phyloP scores from a whole-genome alignment of 2,329 filamentous ascomycete species.

The Cladorrhinum sp. region DNA sequence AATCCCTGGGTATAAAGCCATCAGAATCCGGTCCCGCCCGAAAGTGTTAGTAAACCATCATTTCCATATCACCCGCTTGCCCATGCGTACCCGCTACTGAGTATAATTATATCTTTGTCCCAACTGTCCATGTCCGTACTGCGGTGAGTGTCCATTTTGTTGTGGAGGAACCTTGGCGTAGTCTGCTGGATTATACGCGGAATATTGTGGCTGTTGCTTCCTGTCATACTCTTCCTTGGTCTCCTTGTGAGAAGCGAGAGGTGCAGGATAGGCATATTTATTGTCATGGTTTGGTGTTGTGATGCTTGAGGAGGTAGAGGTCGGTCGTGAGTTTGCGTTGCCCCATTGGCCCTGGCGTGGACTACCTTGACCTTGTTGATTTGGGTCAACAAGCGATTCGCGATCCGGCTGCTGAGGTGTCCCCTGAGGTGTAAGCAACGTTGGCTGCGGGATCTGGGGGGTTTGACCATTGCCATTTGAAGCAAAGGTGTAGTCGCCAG shows the following conservation, averaged over 20 bases:
- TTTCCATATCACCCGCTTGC: neutral
- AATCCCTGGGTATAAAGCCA: slow-evolving; percentile 13
- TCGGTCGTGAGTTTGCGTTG: slow-evolving; percentile 32
- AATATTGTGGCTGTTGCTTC: slow-evolving; percentile 24
- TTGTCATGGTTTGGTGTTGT: slow-evolving; percentile 38
- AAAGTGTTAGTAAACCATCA: neutral
- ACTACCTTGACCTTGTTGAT: slow-evolving; percentile 1
- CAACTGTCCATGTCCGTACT: slow-evolving; percentile 20
- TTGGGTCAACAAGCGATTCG: slow-evolving; percentile 26
- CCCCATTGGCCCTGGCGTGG: slow-evolving; percentile 41
- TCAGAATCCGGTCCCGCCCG: neutral
- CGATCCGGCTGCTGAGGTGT: slow-evolving; percentile 30
- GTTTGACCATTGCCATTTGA: slow-evolving; percentile 21
- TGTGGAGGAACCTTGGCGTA: slow-evolving; percentile 29
- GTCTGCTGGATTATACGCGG: slow-evolving; percentile 40
- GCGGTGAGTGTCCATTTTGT: slow-evolving; percentile 7
- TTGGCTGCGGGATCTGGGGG: slow-evolving; percentile 30
- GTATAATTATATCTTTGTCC: slow-evolving; percentile 17
- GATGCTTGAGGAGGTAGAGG: slow-evolving; percentile 36
- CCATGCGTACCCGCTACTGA: slow-evolving; percentile 6
- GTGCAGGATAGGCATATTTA: slow-evolving; percentile 41
- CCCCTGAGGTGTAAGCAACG: slow-evolving; percentile 21
- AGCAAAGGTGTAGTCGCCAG: slow-evolving; percentile 48
- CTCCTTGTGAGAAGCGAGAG: slow-evolving; percentile 48
- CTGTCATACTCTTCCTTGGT: slow-evolving; percentile 42